Conservation (phyloP, 768 basidiomycete species). For the Leucosporidium scottii region DNA sequence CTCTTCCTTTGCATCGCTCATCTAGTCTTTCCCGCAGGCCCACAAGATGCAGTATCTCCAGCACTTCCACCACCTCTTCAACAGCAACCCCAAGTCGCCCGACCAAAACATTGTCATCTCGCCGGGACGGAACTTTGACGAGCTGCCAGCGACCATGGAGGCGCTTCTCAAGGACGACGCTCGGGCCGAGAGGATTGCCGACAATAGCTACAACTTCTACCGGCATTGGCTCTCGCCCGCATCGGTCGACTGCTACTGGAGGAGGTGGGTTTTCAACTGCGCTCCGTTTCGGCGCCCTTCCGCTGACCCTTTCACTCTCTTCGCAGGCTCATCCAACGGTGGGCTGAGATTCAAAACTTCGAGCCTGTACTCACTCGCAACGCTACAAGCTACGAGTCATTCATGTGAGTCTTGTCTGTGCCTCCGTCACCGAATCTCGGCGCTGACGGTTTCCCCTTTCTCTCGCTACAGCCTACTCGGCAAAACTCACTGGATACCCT, state of each 20-base stretch:
- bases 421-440: no score
- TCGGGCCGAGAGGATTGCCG: constrained; percentile 24
- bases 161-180: constrained; percentile 25
- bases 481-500: constrained; percentile 13
- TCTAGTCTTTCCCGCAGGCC: background rate
- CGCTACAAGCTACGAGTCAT: constrained; percentile 14
- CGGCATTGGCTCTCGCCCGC: constrained; percentile 22
- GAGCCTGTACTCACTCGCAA: constrained; percentile 14
- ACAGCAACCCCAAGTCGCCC: constrained; percentile 25
- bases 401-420: constrained; percentile 4
- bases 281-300: background rate
- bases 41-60: constrained; percentile 34
- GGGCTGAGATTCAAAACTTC: constrained; percentile 20
- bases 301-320: background rate
- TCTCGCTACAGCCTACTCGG: constrained; percentile 10
- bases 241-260: constrained; percentile 29
- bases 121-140: constrained; percentile 30
- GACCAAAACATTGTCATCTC: constrained; percentile 35
- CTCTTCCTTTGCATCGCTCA: background rate
- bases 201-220: constrained; percentile 21
- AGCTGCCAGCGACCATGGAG: constrained; percentile 30
- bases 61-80: constrained; percentile 36
- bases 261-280: constrained; percentile 8
- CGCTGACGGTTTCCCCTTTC: background rate
- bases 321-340: constrained; percentile 13